phyloP scores from a whole-genome alignment of 176 grass and related monocot species.

The Zoysia japonica region DNA sequence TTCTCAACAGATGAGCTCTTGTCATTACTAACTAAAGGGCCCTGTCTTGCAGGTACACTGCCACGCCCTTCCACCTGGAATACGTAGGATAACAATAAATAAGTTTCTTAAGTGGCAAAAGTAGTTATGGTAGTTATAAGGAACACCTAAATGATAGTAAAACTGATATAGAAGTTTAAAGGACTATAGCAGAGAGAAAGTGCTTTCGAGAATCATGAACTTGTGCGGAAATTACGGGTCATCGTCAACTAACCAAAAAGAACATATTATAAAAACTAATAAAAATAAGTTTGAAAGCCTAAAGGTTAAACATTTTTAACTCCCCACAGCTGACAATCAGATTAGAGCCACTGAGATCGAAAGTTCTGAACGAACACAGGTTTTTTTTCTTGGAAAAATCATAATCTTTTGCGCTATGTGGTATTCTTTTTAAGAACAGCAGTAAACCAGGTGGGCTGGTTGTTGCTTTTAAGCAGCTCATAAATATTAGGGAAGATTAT shows the following conservation, averaged over 20 bases:
- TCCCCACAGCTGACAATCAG: too few relatives aligned
- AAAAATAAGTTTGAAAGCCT: too few relatives aligned
- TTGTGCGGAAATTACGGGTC: too few relatives aligned
- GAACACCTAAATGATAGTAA: not conserved
- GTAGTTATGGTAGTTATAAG: not conserved
- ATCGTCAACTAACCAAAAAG: too few relatives aligned
- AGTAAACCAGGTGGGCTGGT: not conserved
- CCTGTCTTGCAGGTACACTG: conserved; percentile 54
- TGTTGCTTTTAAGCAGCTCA: not conserved
- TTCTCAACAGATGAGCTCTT: conserved; percentile 60
- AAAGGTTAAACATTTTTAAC: too few relatives aligned
- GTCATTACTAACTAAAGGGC: conserved; percentile 47
- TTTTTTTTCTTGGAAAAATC: too few relatives aligned
- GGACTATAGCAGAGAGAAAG: not conserved
- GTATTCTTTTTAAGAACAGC: not conserved
- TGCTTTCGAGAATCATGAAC: too few relatives aligned
- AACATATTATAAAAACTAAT: too few relatives aligned
- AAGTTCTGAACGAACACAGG: too few relatives aligned
- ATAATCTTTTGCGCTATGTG: not conserved
- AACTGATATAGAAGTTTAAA: not conserved
- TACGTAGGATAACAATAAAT: conserved; percentile 6
- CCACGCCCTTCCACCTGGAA: conserved; percentile 69
- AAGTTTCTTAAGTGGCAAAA: not conserved
- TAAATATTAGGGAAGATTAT: not conserved
- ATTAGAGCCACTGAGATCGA: too few relatives aligned